A percentile compares a stretch with the other conserved stretches of the same genome.
Evolutionary conservation across 345 rosid genomes (phyloP).

Genomic region (Erucastrum elatum): DNA sequence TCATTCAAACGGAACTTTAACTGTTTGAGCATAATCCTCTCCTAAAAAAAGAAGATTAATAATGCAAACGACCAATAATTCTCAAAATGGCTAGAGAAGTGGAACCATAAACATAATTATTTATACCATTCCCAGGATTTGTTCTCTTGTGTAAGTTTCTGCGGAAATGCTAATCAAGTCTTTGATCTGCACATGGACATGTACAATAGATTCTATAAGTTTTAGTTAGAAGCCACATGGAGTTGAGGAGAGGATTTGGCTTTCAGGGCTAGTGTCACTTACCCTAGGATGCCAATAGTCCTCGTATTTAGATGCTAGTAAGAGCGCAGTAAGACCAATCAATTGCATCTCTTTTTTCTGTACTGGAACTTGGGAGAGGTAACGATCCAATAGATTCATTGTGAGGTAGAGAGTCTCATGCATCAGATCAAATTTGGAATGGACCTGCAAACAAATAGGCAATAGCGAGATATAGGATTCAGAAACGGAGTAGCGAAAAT

Average conservation of each 20-base stretch:
- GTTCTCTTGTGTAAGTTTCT: constrained; percentile 74
- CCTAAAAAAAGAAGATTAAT: constrained; percentile 43
- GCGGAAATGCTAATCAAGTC: constrained; percentile 89
- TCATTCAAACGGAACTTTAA: constrained; percentile 83
- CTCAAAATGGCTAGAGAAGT: neutral
- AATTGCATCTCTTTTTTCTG: constrained; percentile 83
- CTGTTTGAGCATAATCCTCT: constrained; percentile 67
- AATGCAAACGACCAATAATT: neutral
- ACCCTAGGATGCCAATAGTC: constrained; percentile 99
- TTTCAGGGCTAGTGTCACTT: constrained; percentile 22
- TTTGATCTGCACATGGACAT: constrained; percentile 56
- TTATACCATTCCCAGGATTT: constrained; percentile 72
- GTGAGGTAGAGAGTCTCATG: constrained; percentile 90
- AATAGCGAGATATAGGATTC: constrained; percentile 28
- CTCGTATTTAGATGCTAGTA: constrained; percentile 93
- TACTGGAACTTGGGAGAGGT: constrained; percentile 73
- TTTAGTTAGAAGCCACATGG: constrained; percentile 11
- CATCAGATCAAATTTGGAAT: constrained; percentile 84
- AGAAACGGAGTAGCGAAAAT: neutral
- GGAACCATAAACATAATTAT: neutral
- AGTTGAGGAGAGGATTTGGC: neutral
- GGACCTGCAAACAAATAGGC: constrained; percentile 58
- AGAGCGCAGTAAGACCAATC: constrained; percentile 81
- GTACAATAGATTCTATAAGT: neutral
- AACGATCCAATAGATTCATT: constrained; percentile 71